Evolutionary conservation across 495 filamentous ascomycete species (phyloP), one percentile per base, ranked within the genome.

Genomic region (Penicillium diatomitis): DNA sequence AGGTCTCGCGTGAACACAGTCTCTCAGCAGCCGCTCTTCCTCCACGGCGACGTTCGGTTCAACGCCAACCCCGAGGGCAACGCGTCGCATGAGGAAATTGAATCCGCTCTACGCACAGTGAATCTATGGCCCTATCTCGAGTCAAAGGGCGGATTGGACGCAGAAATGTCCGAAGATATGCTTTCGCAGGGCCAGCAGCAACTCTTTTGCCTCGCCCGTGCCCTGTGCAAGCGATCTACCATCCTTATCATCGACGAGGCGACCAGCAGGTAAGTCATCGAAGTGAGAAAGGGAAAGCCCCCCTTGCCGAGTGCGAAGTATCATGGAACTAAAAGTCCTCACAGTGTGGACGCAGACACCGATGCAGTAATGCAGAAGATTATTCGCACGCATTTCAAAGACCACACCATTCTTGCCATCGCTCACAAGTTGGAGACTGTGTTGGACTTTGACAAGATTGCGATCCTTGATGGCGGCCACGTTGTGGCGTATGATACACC

Each of bases 11-110:
- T 75, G 4, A 70, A 71, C 38, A 53, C 69, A 1, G 63, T 79
- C 5, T 63, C 71, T 1, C 77, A 81, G 51, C 74, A 81, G 12
- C 65, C 73, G 0, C 68, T 76, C 47, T 69, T 75, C 31, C 44
- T 77, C 0, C 54, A 55, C 5, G 74, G 69, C 9, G 65, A 56
- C 2, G 57, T 78, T 3, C 67, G 77, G 29, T 58, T 68, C 12
- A 79, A 80, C 36, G 52, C 68, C 6, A 72, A 78, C 47, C 69
- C 71, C 6, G 47, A 60, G 34, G 51, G 44, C 6, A 59, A 50
- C 30, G 45, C 47, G 1, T 45, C 54, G 2, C 70, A 77, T 36
- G 62, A 67, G 6, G 50, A 44, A 8, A 69, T 78, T 20, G 66
- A 69, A 9, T 41, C 47, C 3, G 66, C 61, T 1, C 56, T 80